These are phyloP conservation scores for Aspergillus sp. DNA, from an alignment of 2,329 filamentous ascomycete species.

Conservation along the genomic window DNA sequence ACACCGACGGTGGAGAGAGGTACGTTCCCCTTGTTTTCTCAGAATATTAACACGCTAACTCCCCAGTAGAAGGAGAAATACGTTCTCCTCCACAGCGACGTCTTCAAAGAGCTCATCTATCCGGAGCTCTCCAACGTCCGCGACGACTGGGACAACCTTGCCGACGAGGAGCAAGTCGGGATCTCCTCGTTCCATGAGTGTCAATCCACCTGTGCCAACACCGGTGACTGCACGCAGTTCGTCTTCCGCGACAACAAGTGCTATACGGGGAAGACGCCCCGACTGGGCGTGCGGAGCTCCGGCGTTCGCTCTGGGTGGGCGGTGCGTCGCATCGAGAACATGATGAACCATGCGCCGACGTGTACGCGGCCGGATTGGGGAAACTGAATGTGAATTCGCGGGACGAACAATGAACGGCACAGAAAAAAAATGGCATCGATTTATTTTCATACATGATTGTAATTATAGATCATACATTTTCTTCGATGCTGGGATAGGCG, in stretches of 20 bases:
- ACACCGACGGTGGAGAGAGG: constrained; percentile 57
- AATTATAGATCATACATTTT: neutral
- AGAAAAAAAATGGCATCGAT: neutral
- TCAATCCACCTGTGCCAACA: constrained; percentile 23
- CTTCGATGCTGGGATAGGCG: neutral
- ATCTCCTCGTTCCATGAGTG: constrained; percentile 30
- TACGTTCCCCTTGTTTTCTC: constrained; percentile 38
- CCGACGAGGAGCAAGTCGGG: constrained; percentile 27
- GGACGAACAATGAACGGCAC: too few species aligned
- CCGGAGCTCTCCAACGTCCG: constrained; percentile 28
- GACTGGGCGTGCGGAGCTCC: constrained; percentile 24
- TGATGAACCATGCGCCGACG: constrained; percentile 25
- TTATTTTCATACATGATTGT: neutral
- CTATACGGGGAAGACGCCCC: constrained; percentile 29
- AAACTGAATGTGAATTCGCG: constrained; percentile 5
- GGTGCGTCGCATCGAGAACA: constrained; percentile 24
- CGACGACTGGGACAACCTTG: constrained; percentile 36
- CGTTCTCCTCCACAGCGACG: constrained; percentile 34
- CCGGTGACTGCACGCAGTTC: constrained; percentile 31
- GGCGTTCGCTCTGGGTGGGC: constrained; percentile 32
- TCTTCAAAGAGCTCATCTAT: constrained; percentile 37
- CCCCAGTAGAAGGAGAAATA: neutral
- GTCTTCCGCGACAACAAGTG: constrained; percentile 27
- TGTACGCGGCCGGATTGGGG: constrained; percentile 29
- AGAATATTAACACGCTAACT: constrained; percentile 2